Evolutionary conservation across 2,329 filamentous ascomycete genomes (phyloP), one percentile per base, ranked within the genome.

Genomic region (Trichothecium roseum): DNA sequence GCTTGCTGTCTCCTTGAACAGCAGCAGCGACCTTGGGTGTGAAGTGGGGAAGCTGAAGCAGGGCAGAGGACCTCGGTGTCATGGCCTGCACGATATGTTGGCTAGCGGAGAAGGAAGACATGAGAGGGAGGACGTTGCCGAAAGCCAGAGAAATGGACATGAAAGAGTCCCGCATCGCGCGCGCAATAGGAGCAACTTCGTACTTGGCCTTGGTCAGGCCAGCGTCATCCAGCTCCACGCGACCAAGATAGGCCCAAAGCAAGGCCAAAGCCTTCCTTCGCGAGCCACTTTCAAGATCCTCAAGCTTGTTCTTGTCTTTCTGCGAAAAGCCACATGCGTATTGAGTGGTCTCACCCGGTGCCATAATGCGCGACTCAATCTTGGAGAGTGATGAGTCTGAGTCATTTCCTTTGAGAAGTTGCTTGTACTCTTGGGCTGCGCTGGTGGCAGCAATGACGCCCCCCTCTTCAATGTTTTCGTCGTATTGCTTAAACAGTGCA

Each of bases 191-290:
- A 15, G 85, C 88, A 42, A 91, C 78, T 56, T 91, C 81, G 55
- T 83, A 87, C 64, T 96, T 98, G 57, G 88, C 78, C 54, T 79
- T 78, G 50, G 94, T 81, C 36, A 95, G 69, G 22, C 72, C 68
- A 36, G 73, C 59, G 50, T 94, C 87, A 30, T 83, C 81, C 17
- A 98, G 73, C 50, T 94, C 85, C 37, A 94, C 69, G 32, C 91
- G 83, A 41, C 84, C 85, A 32, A 96, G 74, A 56, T 98, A 96
- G 29, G 91, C 88, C 91, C 93, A 98, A 13, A 98, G 69, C 38
- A 98, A 69, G 34, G 82, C 85, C 30, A 96, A 68, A 7, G 86
- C 81, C 68, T 96, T 96, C 51, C 91, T 74, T 45, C 84, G 80
- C 17, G 77, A 72, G 28, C 81, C 78, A 45, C 82, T 81, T 34